phyloP scores from a whole-genome alignment of 129 eudicot species.

The Deinandra increscens region DNA sequence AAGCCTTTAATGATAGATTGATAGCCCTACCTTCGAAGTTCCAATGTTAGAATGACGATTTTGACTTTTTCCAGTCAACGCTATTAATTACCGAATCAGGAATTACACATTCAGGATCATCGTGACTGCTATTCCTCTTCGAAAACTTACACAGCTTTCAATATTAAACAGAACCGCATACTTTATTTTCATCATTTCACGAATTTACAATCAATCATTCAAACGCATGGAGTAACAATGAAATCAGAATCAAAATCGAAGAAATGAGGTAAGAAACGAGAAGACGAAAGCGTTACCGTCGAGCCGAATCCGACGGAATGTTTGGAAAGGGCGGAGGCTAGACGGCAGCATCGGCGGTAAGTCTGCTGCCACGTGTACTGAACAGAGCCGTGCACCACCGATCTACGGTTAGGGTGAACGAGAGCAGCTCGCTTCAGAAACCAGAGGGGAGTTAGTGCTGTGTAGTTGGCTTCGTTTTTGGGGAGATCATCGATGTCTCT shows the following conservation, averaged over 20 bases:
- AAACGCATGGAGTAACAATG: not conserved
- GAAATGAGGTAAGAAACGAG: conserved; percentile 1
- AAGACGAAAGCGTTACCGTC: conserved; percentile 43
- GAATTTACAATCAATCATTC: no score
- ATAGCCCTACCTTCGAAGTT: no score
- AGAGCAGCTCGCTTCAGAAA: conserved; percentile 82
- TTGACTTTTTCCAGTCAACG: not conserved
- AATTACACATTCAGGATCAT: not conserved
- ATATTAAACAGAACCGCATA: not conserved
- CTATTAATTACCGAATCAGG: not conserved
- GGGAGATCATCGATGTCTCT: conserved; percentile 86
- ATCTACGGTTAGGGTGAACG: conserved; percentile 72
- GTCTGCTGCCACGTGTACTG: conserved; percentile 86
- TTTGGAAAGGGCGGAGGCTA: conserved; percentile 73
- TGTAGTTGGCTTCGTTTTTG: conserved; percentile 74
- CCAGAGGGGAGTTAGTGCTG: conserved; percentile 77
- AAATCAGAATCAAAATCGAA: not conserved
- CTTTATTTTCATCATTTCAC: no score
- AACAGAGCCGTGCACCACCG: conserved; percentile 61
- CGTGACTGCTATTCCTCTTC: no score
- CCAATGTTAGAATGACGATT: not conserved
- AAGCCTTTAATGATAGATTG: no score
- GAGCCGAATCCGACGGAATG: conserved; percentile 53
- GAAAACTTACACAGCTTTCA: not conserved
- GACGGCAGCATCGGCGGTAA: conserved; percentile 72